Evolutionary conservation across 345 rosid species (phyloP), one percentile per base, ranked within the genome.

Genomic region (Gossypium raimondii): DNA sequence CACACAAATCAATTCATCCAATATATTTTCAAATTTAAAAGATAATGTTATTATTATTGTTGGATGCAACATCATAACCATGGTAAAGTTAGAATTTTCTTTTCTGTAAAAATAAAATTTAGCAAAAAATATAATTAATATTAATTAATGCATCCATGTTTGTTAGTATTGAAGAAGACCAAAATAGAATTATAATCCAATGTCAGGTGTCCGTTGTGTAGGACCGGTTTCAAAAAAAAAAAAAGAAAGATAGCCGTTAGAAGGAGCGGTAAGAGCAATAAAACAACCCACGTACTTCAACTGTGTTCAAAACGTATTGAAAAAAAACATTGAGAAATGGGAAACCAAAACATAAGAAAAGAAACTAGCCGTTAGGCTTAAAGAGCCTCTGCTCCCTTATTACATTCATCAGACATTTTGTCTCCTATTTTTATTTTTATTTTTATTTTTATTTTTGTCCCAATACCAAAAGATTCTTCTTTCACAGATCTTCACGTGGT

Each of bases 311-410:
- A 80, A 73, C 43, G 7, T 14, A 43, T 4, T 2, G 38, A 29
- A 29, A 29, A 24, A 29, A 29, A 2, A 55, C 58, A 16, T 13
- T 55, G 59, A 55, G 3, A 55, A 55, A 55, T n/a, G n/a, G 24
- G 59, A 55, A 20, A 8, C 22, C 22, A 53, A 53, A n/a, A 53
- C 2, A 34, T 34, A 38, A 10, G 3, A 34, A 16, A 75, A 70
- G 5, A 81, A 89, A 87, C 80, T 89, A 89, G 89, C 92, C 89
- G 89, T 86, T 86, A 55, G 34, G 24, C 59, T 73, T 69, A 73
- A 77, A 34, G 81, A 77, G 78, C 79, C 67, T 75, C 82, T 79
- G 79, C 74, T 78, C 75, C 78, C 76, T 82, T 64, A 78, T 72
- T 78, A 34, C 84, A 60, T 52, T 71, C 82, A 80, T 81, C 85